phyloP scores from a whole-genome alignment of 257 asterid species.

The Solanum appendiculatum region DNA sequence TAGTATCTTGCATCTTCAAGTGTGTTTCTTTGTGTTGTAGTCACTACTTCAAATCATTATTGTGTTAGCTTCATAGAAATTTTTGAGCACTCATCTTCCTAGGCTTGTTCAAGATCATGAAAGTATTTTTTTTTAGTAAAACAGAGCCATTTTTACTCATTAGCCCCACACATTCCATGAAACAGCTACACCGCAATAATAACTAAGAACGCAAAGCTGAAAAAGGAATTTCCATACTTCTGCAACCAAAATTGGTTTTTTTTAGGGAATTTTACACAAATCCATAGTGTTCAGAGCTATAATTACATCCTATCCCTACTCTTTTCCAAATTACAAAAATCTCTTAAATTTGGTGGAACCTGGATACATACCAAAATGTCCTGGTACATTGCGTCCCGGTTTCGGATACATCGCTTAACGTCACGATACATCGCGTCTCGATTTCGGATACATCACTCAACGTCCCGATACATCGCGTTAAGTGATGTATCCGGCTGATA shows the following conservation, averaged over 20 bases:
- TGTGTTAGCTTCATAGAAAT: background rate
- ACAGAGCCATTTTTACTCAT: background rate
- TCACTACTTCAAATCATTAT: background rate
- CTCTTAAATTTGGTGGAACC: no score
- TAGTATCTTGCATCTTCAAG: background rate
- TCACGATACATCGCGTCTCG: no score
- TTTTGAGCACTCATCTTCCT: background rate
- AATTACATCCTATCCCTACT: no score
- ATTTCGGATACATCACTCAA: no score
- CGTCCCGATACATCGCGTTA: no score
- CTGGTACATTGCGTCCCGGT: no score
- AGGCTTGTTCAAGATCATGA: background rate
- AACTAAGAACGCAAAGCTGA: background rate
- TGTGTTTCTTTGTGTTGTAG: background rate
- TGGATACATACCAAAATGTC: no score
- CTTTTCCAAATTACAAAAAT: no score
- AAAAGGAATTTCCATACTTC: background rate
- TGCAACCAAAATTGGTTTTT: background rate
- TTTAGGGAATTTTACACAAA: no score
- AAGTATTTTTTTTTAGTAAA: background rate
- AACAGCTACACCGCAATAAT: background rate
- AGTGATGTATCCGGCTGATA: no score
- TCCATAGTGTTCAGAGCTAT: no score
- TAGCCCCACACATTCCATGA: background rate
- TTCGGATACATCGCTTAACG: no score